These are phyloP conservation scores for Aaosphaeria pasadenensis DNA, from an alignment of 2,329 filamentous ascomycete genomes.

Conservation along the genomic window DNA sequence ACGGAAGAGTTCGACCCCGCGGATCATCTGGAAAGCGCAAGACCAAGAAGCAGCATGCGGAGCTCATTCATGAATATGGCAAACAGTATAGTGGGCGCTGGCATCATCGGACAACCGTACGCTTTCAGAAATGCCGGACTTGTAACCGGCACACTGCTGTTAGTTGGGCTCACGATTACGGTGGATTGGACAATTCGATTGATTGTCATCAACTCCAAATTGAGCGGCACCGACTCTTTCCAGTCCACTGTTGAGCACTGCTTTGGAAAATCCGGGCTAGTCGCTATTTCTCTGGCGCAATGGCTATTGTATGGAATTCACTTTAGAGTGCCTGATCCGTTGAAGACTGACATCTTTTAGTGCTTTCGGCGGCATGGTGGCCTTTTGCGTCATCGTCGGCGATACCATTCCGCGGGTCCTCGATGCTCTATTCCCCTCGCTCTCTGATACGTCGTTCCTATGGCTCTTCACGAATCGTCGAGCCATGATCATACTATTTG, in stretches of 20 bases:
- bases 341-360: conserved; percentile 30
- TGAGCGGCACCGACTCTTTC: conserved; percentile 90
- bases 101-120: conserved; percentile 81
- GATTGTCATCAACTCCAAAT: conserved; percentile 96
- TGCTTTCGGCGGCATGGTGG: conserved; percentile 97
- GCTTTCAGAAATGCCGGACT: conserved; percentile 93
- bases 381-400: conserved; percentile 95
- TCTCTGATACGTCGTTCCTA: conserved; percentile 70
- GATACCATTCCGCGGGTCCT: conserved; percentile 94
- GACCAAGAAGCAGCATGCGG: conserved; percentile 80
- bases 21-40: conserved; percentile 57
- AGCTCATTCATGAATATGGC: conserved; percentile 99
- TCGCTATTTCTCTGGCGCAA: conserved; percentile 89
- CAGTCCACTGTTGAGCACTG: conserved; percentile 95
- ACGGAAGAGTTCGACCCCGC: conserved; percentile 55
- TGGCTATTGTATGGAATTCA: conserved; percentile 71
- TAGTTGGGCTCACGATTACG: conserved; percentile 75
- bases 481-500: conserved; percentile 84
- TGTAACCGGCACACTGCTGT: conserved; percentile 71
- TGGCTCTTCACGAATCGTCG: conserved; percentile 78
- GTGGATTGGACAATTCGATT: conserved; percentile 98
- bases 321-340: not conserved
- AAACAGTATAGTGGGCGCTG: conserved; percentile 85
- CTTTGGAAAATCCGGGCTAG: conserved; percentile 81
- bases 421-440: conserved; percentile 72